Conservation (phyloP, 805 yeast species). For the Cyberlindnera nakhonratchasimensis region DNA sequence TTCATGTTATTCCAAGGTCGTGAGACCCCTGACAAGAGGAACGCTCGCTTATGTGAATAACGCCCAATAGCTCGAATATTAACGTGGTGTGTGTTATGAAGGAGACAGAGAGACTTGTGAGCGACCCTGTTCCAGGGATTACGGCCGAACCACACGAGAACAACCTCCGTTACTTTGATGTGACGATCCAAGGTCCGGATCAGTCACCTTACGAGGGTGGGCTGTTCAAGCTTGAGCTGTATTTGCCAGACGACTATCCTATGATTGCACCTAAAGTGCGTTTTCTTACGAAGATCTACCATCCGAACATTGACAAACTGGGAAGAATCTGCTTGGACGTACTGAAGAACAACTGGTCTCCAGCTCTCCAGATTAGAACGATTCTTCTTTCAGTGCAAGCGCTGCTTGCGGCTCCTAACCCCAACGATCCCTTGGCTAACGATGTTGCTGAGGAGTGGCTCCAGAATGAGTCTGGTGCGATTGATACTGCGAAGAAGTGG, state of each 20-base stretch:
- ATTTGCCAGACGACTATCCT: constrained; percentile 94
- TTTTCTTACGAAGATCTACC: constrained; percentile 89
- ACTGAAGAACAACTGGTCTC: constrained; percentile 93
- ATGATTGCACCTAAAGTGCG: constrained; percentile 97
- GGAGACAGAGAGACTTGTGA: constrained; percentile 89
- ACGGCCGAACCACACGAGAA: constrained; percentile 92
- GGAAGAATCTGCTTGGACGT: constrained; percentile 97
- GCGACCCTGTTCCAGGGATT: constrained; percentile 97
- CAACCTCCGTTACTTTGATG: constrained; percentile 88
- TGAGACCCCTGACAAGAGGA: too few relatives aligned
- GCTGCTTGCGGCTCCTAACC: constrained; percentile 90
- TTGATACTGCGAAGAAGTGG: constrained; percentile 64
- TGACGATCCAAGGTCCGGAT: constrained; percentile 85
- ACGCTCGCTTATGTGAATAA: too few relatives aligned
- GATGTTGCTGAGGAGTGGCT: constrained; percentile 98
- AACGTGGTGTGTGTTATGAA: constrained; percentile 19
- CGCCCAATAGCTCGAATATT: neutral
- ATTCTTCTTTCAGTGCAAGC: constrained; percentile 91
- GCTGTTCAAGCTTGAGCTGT: constrained; percentile 76
- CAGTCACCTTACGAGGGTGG: constrained; percentile 92
- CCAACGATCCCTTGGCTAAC: constrained; percentile 96
- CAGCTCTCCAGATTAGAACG: constrained; percentile 94
- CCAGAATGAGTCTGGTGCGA: constrained; percentile 75
- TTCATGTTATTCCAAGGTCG: too few relatives aligned
- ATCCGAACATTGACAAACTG: constrained; percentile 91